These are phyloP conservation scores for Nymphaea thermarum DNA, from an alignment of 164 flowering plant species.

Conservation along the genomic window DNA sequence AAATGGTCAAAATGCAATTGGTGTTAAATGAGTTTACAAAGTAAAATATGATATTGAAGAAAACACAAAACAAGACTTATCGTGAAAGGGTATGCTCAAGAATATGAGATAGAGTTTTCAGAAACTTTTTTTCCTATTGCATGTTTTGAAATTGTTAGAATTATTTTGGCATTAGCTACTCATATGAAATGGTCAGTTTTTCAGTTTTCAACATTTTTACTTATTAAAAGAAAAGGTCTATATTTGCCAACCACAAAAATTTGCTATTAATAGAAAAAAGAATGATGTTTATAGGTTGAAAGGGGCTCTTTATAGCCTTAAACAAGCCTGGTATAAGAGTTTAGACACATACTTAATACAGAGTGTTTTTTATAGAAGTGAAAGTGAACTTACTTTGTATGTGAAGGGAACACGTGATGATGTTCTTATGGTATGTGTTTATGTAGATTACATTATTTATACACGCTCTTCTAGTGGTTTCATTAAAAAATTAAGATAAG, in stretches of 20 bases:
- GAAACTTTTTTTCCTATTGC: slow-evolving; percentile 3
- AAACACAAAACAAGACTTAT: slow-evolving; percentile 4
- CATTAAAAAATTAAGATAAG: slow-evolving; percentile 5
- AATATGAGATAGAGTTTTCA: slow-evolving; percentile 1
- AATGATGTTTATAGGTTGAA: slow-evolving; percentile 9
- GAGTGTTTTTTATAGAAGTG: too few species aligned
- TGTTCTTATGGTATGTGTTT: too few species aligned
- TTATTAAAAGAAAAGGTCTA: too few species aligned
- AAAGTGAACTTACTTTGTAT: too few species aligned
- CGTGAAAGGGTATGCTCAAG: slow-evolving; percentile 3
- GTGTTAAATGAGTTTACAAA: slow-evolving; percentile 9
- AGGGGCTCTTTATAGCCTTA: slow-evolving; percentile 6
- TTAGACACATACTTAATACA: too few species aligned
- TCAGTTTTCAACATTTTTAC: too few species aligned
- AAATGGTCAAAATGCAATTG: slow-evolving; percentile 2
- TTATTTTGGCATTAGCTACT: slow-evolving; percentile 7
- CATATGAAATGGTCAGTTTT: background rate
- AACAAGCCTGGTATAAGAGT: slow-evolving; percentile 7
- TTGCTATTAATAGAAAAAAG: background rate
- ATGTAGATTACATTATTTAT: too few species aligned
- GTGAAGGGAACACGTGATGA: too few species aligned
- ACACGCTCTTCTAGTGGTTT: too few species aligned
- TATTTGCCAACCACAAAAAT: too few species aligned
- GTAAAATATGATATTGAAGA: slow-evolving; percentile 1
- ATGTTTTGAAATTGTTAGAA: slow-evolving; percentile 9